Base-by-base conservation (phyloP, 2,329 filamentous ascomycete genomes). In the Myriosclerotinia curreyana region DNA sequence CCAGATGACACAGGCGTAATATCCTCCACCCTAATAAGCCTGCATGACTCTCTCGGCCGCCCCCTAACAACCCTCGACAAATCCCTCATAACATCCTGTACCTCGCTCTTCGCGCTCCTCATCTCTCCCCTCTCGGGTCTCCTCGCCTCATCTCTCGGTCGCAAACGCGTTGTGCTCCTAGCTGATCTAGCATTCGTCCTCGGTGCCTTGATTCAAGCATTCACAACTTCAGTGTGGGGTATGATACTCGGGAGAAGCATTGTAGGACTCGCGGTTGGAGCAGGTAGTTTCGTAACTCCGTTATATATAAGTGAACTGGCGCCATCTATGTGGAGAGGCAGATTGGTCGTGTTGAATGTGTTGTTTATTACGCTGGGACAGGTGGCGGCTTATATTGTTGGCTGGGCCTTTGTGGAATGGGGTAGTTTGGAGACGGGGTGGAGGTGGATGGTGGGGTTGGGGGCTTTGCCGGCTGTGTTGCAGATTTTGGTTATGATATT, bases 401-500 rank as follows among this genome's bases (percentile, higher is more conserved):
- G 94, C 1, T 96, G 90, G 89, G 75, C 81, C 0, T 88, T 96
- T 54, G 82, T 86, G 7, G 81, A 83, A 64, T 79, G 80, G 65
- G 83, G 79, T 0, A 75, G 78, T 64, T 70, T 74, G 28, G 73
- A 72, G 44, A 83, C 82, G 15, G 91, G 89, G 1, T 98, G 94
- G 93, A 82, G 92, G 58, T 96, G 90, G 87, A 93, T 96, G 84
- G 92, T 97, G 0, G 93, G 93, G 0, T 76, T 97, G 0, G 94
- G 93, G 0, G 90, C 90, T 11, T 67, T 89, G 34, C 94, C 94
- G 0, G 93, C 92, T 0, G 75, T 84, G 0, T 63, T 92, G 4
- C 94, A 97, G 74, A 83, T 85, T 6, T 74, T 81, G 0, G 78
- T 96, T 62, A 78, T 97, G 65, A 70, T 86, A 2, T 80, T 86